Conservation (phyloP, 371 early-diverging fungal species). For the Sporodiniella umbellata region DNA sequence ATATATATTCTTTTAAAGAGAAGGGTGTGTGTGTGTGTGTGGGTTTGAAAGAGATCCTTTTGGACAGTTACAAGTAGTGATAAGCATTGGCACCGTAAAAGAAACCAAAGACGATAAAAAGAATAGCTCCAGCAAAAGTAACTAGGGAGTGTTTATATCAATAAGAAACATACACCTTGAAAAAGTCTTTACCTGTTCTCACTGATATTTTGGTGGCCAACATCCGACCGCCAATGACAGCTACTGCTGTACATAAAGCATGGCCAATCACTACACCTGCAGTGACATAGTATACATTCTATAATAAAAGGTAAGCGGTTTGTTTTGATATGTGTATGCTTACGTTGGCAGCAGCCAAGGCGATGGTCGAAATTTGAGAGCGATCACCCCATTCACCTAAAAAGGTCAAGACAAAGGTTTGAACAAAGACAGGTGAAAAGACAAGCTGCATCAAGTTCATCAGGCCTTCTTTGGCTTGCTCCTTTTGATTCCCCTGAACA, state of each 20-base stretch:
- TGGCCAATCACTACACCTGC: conserved; percentile 89
- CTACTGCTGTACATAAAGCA: conserved; percentile 84
- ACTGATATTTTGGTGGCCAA: conserved; percentile 90
- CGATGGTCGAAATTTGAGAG: conserved; percentile 92
- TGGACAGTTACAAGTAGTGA: background rate
- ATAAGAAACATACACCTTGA: conserved; percentile 1
- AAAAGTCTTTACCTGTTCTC: conserved; percentile 65
- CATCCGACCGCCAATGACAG: conserved; percentile 92
- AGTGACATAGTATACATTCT: conserved; percentile 81
- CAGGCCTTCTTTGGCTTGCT: conserved; percentile 44
- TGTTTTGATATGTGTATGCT: conserved; percentile 5
- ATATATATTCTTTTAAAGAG: no score
- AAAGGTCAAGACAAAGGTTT: conserved; percentile 93
- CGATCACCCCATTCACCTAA: conserved; percentile 98
- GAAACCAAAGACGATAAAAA: conserved; percentile 84
- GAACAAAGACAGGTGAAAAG: conserved; percentile 90
- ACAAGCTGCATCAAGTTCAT: conserved; percentile 64
- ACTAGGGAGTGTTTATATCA: conserved; percentile 44
- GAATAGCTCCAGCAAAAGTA: conserved; percentile 76
- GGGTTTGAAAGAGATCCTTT: no score
- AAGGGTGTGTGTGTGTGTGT: no score
- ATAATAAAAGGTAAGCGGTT: conserved; percentile 21
- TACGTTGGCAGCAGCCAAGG: conserved; percentile 89
- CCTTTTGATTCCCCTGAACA: conserved; percentile 8
- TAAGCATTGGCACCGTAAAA: conserved; percentile 59